Base-by-base conservation (phyloP, 1,284 basidiomycete species). In the Meripilus lineatus region DNA sequence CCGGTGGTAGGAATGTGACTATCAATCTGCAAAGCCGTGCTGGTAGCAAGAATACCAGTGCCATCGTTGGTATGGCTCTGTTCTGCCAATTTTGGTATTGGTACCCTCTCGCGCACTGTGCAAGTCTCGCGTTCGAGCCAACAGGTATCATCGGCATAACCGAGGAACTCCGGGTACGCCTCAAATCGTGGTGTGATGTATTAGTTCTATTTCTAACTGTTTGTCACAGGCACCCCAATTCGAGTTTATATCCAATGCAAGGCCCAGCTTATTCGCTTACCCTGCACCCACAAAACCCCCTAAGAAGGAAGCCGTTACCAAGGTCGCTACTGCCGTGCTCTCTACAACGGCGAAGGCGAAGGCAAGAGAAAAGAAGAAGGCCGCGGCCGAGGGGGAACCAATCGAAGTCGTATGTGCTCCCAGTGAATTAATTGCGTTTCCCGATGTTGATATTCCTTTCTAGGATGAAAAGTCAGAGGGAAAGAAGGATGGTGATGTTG, bases 21-120 rank as follows among this genome's bases (percentile, higher is more conserved):
- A 92, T 98, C 58, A 92, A 84, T 56, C 70, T 97, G 44, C 87
- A 93, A 61, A 95, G 90, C 57, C 81, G 89, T 49, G 91, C 90
- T 4, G 94, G 94, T 4, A 93, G 86, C 51, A 78, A 77, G 53
- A 93, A 96, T 63, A 93, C 92, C 55, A 89, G 79, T 45, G 91
- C 93, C 3, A 90, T 97, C 50, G 91, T 97, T 32, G 94, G 94
- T 22, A 93, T 97, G 89, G 83, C 87, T 14, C 67, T 98, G 58
- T 98, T 98, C 70, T 91, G 88, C 58, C 94, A 98, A 64, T 97
- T 97, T 69, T 98, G 94, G 94, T 97, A 97, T 64, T 98, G 94
- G 94, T 98, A 93, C 67, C 94, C 94, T 26, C 71, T 97, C 22
- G 92, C 93, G n/a, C 93, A 96, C 59, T 93, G 89, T 55, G 85